phyloP scores from a whole-genome alignment of 768 basidiomycete genomes.

The Albatrellus ellisii region DNA sequence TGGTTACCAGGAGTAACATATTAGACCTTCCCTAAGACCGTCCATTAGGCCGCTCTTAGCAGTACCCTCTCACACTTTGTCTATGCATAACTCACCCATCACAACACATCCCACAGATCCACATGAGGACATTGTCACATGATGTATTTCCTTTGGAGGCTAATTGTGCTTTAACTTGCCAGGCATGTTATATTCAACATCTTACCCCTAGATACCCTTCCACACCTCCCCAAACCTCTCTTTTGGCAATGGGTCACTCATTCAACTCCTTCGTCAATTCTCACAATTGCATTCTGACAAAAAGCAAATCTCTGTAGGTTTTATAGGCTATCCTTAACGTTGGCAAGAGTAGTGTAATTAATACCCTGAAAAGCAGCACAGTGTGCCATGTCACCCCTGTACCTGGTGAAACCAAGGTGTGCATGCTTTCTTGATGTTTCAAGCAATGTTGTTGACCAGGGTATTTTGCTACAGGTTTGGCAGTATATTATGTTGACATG shows the following conservation, averaged over 20 bases:
- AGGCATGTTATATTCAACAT: conserved; percentile 95
- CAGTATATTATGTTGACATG: conserved; percentile 97
- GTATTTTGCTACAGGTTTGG: conserved; percentile 52
- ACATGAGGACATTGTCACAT: too few species aligned
- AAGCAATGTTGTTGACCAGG: not conserved
- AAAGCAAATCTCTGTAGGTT: conserved; percentile 97
- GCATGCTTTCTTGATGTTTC: conserved; percentile 1
- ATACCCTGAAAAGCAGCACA: conserved; percentile 95
- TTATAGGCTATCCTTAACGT: conserved; percentile 98
- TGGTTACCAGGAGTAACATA: too few species aligned
- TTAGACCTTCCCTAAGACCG: too few species aligned
- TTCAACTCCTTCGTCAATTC: conserved; percentile 93
- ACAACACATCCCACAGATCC: too few species aligned
- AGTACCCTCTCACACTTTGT: too few species aligned
- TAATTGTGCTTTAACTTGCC: conserved; percentile 1
- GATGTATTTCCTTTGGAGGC: too few species aligned
- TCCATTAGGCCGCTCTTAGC: too few species aligned
- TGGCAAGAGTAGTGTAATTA: conserved; percentile 95
- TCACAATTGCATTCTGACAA: conserved; percentile 95
- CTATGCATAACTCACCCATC: too few species aligned
- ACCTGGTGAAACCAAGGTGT: conserved; percentile 88
- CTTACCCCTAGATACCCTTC: conserved; percentile 88
- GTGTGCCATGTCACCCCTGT: conserved; percentile 95
- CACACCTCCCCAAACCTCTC: conserved; percentile 98
- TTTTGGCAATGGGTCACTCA: conserved; percentile 98